phyloP scores from a whole-genome alignment of 768 basidiomycete genomes.

The Tylopilus subfusipes region DNA sequence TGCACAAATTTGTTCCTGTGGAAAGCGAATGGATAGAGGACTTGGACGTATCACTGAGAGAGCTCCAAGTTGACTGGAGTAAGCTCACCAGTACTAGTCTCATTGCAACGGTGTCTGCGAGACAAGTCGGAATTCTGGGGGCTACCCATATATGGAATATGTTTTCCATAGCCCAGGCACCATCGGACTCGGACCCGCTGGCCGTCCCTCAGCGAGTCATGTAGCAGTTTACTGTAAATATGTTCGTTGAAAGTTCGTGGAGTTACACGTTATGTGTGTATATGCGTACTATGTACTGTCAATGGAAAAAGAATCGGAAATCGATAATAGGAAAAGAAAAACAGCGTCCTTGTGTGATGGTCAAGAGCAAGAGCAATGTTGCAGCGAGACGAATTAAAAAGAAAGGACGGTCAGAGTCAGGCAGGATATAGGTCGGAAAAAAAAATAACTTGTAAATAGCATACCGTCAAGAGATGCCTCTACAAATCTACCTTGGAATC shows the following conservation, averaged over 20 bases:
- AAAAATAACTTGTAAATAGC: neutral
- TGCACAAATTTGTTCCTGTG: too few species aligned
- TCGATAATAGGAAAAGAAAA: neutral
- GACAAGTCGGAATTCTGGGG: too few species aligned
- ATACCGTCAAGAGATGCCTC: constrained; percentile 6
- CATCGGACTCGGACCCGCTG: too few species aligned
- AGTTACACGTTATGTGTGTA: constrained; percentile 23
- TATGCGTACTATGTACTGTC: constrained; percentile 13
- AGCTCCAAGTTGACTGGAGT: too few species aligned
- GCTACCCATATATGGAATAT: too few species aligned
- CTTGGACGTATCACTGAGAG: too few species aligned
- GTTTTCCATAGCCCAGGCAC: too few species aligned
- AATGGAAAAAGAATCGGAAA: neutral
- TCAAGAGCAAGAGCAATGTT: constrained; percentile 12
- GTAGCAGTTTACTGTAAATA: neutral
- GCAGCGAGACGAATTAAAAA: neutral
- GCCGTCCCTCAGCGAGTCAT: too few species aligned
- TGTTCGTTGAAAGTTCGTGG: constrained; percentile 12
- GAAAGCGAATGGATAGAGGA: too few species aligned
- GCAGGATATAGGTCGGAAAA: neutral
- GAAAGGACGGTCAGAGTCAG: neutral
- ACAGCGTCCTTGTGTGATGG: constrained; percentile 7
- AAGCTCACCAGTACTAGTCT: too few species aligned
- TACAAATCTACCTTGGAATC: constrained; percentile 7
- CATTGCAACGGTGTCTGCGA: too few species aligned